phyloP scores from a whole-genome alignment of 805 yeast genomes.

The Middelhovenomyces tepae region DNA sequence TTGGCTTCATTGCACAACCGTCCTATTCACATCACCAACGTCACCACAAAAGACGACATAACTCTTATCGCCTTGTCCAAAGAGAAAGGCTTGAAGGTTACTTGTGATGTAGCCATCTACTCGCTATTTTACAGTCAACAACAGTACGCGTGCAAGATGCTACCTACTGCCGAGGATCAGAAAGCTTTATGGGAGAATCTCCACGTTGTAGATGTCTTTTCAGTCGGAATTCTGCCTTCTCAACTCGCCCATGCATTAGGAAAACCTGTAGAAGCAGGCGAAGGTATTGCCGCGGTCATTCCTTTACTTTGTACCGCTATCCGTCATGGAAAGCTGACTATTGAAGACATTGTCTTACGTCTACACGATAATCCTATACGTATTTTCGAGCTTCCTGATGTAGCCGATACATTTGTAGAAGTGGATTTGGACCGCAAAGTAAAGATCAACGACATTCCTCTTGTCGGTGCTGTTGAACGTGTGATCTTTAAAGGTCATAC shows the following conservation, averaged over 20 bases:
- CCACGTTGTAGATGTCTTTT: constrained; percentile 70
- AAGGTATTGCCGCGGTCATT: constrained; percentile 70
- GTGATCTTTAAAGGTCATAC: constrained; percentile 73
- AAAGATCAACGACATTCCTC: constrained; percentile 35
- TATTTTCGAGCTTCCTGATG: constrained; percentile 77
- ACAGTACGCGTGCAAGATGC: constrained; percentile 58
- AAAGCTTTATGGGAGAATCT: constrained; percentile 72
- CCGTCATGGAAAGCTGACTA: constrained; percentile 57
- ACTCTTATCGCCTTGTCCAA: constrained; percentile 79
- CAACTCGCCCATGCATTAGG: constrained; percentile 59
- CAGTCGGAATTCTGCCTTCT: constrained; percentile 74
- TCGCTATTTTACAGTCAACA: constrained; percentile 63
- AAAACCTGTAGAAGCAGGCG: constrained; percentile 53
- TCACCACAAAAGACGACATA: constrained; percentile 71
- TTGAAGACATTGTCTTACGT: constrained; percentile 61
- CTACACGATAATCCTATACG: constrained; percentile 74
- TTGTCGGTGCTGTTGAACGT: constrained; percentile 82
- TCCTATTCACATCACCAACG: constrained; percentile 82
- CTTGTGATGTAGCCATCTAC: constrained; percentile 82
- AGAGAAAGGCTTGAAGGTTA: constrained; percentile 69
- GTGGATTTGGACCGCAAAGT: constrained; percentile 67
- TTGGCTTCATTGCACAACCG: constrained; percentile 82
- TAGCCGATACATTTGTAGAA: constrained; percentile 64
- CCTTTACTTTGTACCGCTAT: constrained; percentile 81
- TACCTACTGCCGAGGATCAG: constrained; percentile 79